Evolutionary conservation across 2,329 filamentous ascomycete species (phyloP).

Genomic region (Blastomyces parvus): DNA sequence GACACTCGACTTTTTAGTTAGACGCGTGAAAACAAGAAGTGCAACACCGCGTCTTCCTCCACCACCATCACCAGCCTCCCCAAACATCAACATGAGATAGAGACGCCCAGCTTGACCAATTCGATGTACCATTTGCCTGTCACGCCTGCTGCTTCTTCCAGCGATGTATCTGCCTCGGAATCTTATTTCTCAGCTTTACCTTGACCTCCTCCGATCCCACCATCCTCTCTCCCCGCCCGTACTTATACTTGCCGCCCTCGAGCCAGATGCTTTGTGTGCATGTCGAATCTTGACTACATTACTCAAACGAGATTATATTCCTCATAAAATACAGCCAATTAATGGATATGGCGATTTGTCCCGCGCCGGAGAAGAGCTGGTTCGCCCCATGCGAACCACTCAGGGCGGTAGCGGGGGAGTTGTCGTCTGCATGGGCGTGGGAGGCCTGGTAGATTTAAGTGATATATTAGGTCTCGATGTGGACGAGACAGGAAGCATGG

Average conservation of each 20-base stretch:
- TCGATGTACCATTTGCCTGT: slow-evolving; percentile 1
- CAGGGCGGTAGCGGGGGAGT: slow-evolving; percentile 78
- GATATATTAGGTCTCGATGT: slow-evolving; percentile 69
- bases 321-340: slow-evolving; percentile 93
- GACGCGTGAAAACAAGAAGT: neutral
- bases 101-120: neutral
- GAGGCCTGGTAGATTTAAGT: slow-evolving; percentile 80
- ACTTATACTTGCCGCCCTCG: slow-evolving; percentile 82
- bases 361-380: slow-evolving; percentile 65
- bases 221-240: slow-evolving; percentile 88
- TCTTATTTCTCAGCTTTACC: slow-evolving; percentile 83
- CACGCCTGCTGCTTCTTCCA: neutral
- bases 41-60: slow-evolving; percentile 1
- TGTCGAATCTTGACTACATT: slow-evolving; percentile 87
- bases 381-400: slow-evolving; percentile 75
- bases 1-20: neutral
- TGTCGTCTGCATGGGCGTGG: slow-evolving; percentile 85
- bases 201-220: slow-evolving; percentile 73
- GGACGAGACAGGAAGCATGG: slow-evolving; percentile 52
- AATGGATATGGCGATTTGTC: slow-evolving; percentile 85
- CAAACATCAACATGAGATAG: slow-evolving; percentile 6
- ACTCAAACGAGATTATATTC: slow-evolving; percentile 95
- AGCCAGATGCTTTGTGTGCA: slow-evolving; percentile 90
- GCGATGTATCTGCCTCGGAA: slow-evolving; percentile 89
- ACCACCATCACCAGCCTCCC: neutral